These are phyloP conservation scores for Yamadazyma triangularis DNA, from an alignment of 1,139 yeast species.

Conservation along the genomic window DNA sequence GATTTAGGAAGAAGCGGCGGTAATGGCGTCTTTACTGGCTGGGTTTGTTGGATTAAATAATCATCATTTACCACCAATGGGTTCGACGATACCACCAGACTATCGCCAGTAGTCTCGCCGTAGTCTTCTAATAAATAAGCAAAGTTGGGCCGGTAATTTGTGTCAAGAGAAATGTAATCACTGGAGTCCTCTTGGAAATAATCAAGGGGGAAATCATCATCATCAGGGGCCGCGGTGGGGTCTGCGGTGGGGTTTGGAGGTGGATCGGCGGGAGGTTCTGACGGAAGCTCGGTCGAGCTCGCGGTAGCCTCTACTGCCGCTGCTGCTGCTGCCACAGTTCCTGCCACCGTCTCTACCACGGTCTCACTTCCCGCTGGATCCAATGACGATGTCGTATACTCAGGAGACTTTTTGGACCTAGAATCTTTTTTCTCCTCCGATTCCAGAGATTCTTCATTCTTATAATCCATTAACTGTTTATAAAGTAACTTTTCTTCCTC, in stretches of 20 bases:
- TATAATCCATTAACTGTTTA: conserved; percentile 46
- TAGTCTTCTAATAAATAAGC: conserved; percentile 20
- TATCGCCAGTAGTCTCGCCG: conserved; percentile 18
- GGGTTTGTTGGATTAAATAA: conserved; percentile 46
- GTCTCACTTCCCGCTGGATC: conserved; percentile 17
- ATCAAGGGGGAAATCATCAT: conserved; percentile 68
- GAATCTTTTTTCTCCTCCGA: conserved; percentile 2
- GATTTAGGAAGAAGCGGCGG: conserved; percentile 8
- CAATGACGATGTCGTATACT: conserved; percentile 12
- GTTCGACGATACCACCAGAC: conserved; percentile 21
- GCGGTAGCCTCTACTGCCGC: too few species aligned
- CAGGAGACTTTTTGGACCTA: conserved; percentile 12
- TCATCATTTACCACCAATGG: conserved; percentile 40
- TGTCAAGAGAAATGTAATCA: conserved; percentile 34
- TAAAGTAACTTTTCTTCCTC: conserved; percentile 44
- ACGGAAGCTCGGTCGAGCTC: too few species aligned
- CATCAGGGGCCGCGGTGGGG: conserved; percentile 28
- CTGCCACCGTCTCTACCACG: conserved; percentile 12
- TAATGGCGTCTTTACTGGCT: conserved; percentile 21
- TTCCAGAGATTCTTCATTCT: conserved; percentile 11
- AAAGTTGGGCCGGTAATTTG: conserved; percentile 16
- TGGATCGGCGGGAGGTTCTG: conserved; percentile 22
- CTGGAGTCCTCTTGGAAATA: conserved; percentile 36
- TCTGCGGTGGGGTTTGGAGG: conserved; percentile 11
- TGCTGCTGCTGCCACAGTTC: conserved; percentile 16